Evolutionary conservation across 768 basidiomycete genomes (phyloP).

Genomic region (Xerocomellus dryophilus): DNA sequence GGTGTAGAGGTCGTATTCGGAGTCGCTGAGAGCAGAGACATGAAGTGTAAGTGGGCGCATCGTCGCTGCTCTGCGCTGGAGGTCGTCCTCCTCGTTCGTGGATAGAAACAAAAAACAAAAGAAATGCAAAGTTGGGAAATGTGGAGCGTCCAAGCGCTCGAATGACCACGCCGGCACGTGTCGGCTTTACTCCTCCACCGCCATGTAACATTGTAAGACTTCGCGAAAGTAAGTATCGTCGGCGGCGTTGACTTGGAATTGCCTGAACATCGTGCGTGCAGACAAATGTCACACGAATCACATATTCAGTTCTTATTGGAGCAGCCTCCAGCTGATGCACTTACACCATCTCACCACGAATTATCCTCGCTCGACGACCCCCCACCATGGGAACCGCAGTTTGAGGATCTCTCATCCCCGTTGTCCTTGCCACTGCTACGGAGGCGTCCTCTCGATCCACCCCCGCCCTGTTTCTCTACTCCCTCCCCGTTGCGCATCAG

Average conservation of each 20-base stretch:
- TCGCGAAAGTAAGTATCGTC: not conserved
- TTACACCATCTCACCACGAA: not conserved
- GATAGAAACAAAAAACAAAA: not conserved
- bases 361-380: conserved; percentile 7
- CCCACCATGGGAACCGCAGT: conserved; percentile 30
- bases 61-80: not conserved
- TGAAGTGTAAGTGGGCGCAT: conserved; percentile 69
- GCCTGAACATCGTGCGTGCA: not conserved
- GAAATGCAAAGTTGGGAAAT: not conserved
- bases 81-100: conserved; percentile 1
- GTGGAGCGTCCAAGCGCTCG: not conserved
- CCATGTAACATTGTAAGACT: conserved; percentile 1
- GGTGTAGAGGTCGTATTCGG: conserved; percentile 69
- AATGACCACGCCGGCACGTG: conserved; percentile 10
- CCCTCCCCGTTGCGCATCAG: conserved; percentile 27
- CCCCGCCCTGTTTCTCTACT: conserved; percentile 29
- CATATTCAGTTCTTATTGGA: not conserved
- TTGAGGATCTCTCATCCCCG: conserved; percentile 20
- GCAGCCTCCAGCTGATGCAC: not conserved
- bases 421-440: not conserved
- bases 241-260: not conserved
- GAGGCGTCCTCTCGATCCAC: conserved; percentile 31
- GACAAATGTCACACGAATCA: conserved; percentile 7
- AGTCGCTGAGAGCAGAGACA: conserved; percentile 70
- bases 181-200: not conserved